Evolutionary conservation across 805 yeast species (phyloP).

Genomic region (Candida ficus): DNA sequence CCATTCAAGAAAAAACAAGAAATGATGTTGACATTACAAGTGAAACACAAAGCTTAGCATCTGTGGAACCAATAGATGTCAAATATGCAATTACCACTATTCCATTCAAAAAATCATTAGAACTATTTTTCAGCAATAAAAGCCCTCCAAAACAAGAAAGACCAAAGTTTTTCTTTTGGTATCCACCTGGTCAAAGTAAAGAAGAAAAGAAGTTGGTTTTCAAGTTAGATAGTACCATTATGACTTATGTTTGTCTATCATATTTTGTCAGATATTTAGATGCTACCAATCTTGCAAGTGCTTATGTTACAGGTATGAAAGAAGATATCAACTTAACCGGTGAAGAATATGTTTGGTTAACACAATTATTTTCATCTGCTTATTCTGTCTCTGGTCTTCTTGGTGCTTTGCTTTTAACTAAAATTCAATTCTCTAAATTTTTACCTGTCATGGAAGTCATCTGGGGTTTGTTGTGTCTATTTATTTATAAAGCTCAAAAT

Average conservation of each 20-base stretch:
- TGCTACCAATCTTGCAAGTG: conserved; percentile 50
- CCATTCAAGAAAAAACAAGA: no score
- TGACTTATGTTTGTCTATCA: conserved; percentile 14
- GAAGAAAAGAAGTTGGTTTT: conserved; percentile 8
- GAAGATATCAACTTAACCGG: conserved; percentile 47
- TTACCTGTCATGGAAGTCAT: conserved; percentile 6
- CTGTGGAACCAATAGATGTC: no score
- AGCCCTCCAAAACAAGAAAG: conserved; percentile 12
- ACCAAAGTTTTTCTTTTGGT: conserved; percentile 16
- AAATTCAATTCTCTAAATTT: conserved; percentile 4
- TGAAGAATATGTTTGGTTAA: conserved; percentile 30
- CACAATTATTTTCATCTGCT: conserved; percentile 7
- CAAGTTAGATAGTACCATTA: conserved; percentile 10
- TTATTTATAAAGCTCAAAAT: conserved; percentile 6
- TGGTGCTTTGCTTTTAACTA: conserved; percentile 6
- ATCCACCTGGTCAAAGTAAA: conserved; percentile 8
- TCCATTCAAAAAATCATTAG: not conserved
- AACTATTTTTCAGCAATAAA: not conserved
- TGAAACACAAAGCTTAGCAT: no score
- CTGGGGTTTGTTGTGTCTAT: conserved; percentile 47
- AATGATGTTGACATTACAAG: no score
- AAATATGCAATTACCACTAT: no score
- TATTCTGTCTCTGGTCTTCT: conserved; percentile 9
- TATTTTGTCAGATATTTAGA: conserved; percentile 45
- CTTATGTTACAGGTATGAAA: conserved; percentile 52